These are phyloP conservation scores for Pichia deserticola DNA, from an alignment of 805 yeast genomes.

Conservation along the genomic window DNA sequence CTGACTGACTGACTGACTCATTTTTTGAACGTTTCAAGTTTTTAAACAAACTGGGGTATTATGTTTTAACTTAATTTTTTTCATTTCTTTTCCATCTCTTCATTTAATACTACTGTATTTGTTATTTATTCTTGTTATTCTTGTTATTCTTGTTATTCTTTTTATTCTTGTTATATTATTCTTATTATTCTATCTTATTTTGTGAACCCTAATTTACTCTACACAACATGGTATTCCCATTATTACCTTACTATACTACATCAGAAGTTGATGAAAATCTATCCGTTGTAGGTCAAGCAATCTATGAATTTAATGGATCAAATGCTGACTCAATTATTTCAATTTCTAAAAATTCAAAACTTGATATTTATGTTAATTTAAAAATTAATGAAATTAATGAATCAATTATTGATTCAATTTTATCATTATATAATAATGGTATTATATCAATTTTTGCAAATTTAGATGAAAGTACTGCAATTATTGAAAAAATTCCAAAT, in stretches of 20 bases:
- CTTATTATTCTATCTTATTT: too few relatives aligned
- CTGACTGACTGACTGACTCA: too few relatives aligned
- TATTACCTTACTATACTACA: conserved; percentile 23
- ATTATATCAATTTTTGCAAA: conserved; percentile 21
- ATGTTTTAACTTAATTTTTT: too few relatives aligned
- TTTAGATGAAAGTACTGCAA: conserved; percentile 12
- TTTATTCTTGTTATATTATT: too few relatives aligned
- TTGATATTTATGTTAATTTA: conserved; percentile 20
- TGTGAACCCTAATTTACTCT: too few relatives aligned
- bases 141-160: too few relatives aligned
- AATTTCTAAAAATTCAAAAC: conserved; percentile 10
- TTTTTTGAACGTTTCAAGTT: too few relatives aligned
- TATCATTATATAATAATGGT: conserved; percentile 27
- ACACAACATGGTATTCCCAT: conserved; percentile 25
- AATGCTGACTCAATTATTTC: conserved; percentile 12
- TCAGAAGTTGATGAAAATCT: conserved; percentile 11
- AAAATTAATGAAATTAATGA: conserved; percentile 14
- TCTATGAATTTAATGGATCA: conserved; percentile 16
- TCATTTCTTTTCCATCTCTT: too few relatives aligned
- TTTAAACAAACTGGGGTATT: too few relatives aligned
- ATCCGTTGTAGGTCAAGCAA: conserved; percentile 25
- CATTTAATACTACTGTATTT: too few relatives aligned
- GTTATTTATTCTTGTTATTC: too few relatives aligned
- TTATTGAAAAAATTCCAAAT: conserved; percentile 26
- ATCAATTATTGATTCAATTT: conserved; percentile 12